phyloP scores from a whole-genome alignment of 2,329 filamentous ascomycete species.

The Trichoderma koningii region DNA sequence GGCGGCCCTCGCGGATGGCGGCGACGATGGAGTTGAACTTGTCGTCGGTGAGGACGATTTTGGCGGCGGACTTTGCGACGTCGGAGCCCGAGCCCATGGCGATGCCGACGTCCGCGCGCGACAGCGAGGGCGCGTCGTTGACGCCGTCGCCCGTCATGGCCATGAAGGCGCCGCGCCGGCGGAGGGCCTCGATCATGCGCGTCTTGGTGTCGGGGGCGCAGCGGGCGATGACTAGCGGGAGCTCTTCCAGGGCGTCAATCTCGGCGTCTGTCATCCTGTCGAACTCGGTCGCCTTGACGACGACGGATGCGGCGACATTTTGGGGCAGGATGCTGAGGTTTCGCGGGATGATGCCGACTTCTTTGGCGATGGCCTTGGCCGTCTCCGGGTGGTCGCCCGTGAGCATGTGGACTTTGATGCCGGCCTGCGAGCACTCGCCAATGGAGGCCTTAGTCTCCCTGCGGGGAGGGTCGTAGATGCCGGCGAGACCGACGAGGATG shows the following conservation, averaged over 20 bases:
- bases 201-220: slow-evolving; percentile 87
- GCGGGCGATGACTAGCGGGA: slow-evolving; percentile 80
- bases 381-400: slow-evolving; percentile 82
- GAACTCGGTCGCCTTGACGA: slow-evolving; percentile 76
- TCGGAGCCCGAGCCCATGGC: slow-evolving; percentile 89
- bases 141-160: slow-evolving; percentile 90
- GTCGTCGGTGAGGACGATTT: slow-evolving; percentile 83
- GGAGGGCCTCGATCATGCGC: slow-evolving; percentile 85
- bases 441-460: slow-evolving; percentile 76
- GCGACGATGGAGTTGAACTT: slow-evolving; percentile 86
- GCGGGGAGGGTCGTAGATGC: slow-evolving; percentile 84
- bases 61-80: slow-evolving; percentile 79
- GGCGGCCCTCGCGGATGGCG: slow-evolving; percentile 78
- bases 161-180: slow-evolving; percentile 73
- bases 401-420: slow-evolving; percentile 80
- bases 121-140: slow-evolving; percentile 81
- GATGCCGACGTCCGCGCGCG: slow-evolving; percentile 81
- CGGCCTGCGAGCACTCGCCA: slow-evolving; percentile 68
- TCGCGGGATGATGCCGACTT: slow-evolving; percentile 74
- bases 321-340: slow-evolving; percentile 62
- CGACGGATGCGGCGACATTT: slow-evolving; percentile 66
- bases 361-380: slow-evolving; percentile 73
- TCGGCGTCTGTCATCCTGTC: slow-evolving; percentile 74
- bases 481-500: slow-evolving; percentile 76
- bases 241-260: slow-evolving; percentile 72